phyloP scores from a whole-genome alignment of 768 basidiomycete genomes.

The Suillus placidus region DNA sequence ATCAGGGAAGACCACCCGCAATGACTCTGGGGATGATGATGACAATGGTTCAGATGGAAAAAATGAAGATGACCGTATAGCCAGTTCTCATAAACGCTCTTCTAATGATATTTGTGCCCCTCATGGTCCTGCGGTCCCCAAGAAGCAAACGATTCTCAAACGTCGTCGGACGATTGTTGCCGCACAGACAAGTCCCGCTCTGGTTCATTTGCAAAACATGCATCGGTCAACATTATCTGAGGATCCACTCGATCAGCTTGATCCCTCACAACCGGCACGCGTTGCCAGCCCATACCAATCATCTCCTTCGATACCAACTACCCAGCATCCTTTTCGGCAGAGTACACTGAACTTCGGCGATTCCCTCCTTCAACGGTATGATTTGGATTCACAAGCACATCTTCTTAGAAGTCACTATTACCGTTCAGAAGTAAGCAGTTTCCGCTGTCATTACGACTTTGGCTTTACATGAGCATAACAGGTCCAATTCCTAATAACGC shows the following conservation, averaged over 20 bases:
- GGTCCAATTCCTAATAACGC: conserved; percentile 83
- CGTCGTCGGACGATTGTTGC: conserved; percentile 59
- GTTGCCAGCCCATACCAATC: conserved; percentile 62
- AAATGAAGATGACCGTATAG: conserved; percentile 27
- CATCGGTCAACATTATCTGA: conserved; percentile 63
- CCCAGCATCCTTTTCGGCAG: conserved; percentile 48
- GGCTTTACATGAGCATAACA: conserved; percentile 35
- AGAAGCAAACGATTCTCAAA: conserved; percentile 19
- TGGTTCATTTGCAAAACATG: conserved; percentile 58
- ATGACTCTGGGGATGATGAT: conserved; percentile 38
- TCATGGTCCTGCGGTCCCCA: conserved; percentile 9
- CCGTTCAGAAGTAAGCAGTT: conserved; percentile 70
- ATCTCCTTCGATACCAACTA: conserved; percentile 65
- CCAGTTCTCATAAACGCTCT: conserved; percentile 17
- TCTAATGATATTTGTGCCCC: conserved; percentile 21
- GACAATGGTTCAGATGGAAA: conserved; percentile 51
- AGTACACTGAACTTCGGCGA: conserved; percentile 52
- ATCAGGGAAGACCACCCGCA: conserved; percentile 20
- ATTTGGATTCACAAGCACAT: conserved; percentile 63
- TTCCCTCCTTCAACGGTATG: conserved; percentile 67
- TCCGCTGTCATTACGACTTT: neutral
- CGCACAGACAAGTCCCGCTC: conserved; percentile 74
- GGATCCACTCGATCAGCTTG: conserved; percentile 75
- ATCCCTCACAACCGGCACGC: conserved; percentile 39
- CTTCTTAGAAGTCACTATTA: conserved; percentile 86